These are phyloP conservation scores for Hamamelis virginiana DNA, from an alignment of 164 flowering plant genomes.

Conservation along the genomic window DNA sequence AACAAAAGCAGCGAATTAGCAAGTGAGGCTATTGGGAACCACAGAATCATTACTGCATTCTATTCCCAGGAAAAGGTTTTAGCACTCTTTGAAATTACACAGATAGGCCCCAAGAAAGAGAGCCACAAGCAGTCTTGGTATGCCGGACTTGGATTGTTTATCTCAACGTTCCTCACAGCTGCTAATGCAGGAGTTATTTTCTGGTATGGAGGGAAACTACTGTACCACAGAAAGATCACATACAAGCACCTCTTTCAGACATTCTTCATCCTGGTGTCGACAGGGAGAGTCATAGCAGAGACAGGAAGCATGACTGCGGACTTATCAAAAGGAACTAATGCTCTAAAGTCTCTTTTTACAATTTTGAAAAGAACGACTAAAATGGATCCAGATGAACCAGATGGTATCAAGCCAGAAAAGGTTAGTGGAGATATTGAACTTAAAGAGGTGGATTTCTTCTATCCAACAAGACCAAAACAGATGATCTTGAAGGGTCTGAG, in stretches of 20 bases:
- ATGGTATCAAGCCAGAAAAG: constrained; percentile 1
- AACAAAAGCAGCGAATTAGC: constrained; percentile 30
- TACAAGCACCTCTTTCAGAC: constrained; percentile 26
- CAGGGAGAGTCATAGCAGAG: constrained; percentile 31
- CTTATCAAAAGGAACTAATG: constrained; percentile 27
- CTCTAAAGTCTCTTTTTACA: constrained; percentile 24
- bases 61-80: constrained; percentile 24
- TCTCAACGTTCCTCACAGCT: constrained; percentile 27
- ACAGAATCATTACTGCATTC: constrained; percentile 29
- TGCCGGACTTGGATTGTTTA: constrained; percentile 27
- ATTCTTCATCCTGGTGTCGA: constrained; percentile 28
- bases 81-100: constrained; percentile 17
- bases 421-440: constrained; percentile 11
- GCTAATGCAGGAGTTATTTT: constrained; percentile 19
- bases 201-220: constrained; percentile 32
- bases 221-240: constrained; percentile 18
- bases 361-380: constrained; percentile 25
- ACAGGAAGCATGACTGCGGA: constrained; percentile 31
- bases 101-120: constrained; percentile 18
- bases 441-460: constrained; percentile 10
- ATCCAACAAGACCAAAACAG: constrained; percentile 7
- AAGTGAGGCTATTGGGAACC: constrained; percentile 34
- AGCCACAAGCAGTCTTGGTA: constrained; percentile 30
- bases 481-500: neutral
- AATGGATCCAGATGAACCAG: constrained; percentile 13